These are phyloP conservation scores for Mycena kentingensis DNA, from an alignment of 768 basidiomycete species.

Conservation along the genomic window DNA sequence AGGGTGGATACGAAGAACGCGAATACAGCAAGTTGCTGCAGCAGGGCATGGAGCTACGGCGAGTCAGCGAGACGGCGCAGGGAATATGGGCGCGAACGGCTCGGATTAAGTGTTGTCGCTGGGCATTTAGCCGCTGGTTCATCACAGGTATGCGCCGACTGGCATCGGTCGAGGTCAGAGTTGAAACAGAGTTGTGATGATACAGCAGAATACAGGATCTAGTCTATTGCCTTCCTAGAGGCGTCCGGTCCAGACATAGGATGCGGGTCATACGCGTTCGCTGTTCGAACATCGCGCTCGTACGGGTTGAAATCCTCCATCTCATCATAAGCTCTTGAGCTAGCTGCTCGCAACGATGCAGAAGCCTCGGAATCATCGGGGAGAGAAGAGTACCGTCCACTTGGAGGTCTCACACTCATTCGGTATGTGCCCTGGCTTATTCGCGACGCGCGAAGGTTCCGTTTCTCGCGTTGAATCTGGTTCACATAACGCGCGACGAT, in stretches of 20 bases:
- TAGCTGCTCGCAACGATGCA: conserved; percentile 16
- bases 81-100: conserved; percentile 46
- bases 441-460: conserved; percentile 39
- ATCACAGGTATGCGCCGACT: conserved; percentile 32
- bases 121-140: conserved; percentile 63
- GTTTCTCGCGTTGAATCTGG: conserved; percentile 53
- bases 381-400: conserved; percentile 30
- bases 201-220: too few relatives aligned
- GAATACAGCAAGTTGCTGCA: conserved; percentile 72
- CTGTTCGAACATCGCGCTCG: conserved; percentile 8
- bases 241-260: too few relatives aligned
- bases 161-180: conserved; percentile 11
- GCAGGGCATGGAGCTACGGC: conserved; percentile 63
- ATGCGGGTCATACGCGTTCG: not conserved
- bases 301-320: conserved; percentile 43
- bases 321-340: conserved; percentile 16
- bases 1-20: conserved; percentile 80
- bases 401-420: conserved; percentile 28
- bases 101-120: conserved; percentile 69
- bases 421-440: conserved; percentile 38
- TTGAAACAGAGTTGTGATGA: not conserved
- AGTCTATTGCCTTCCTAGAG: too few relatives aligned
- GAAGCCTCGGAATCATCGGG: conserved; percentile 20
- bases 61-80: conserved; percentile 14
- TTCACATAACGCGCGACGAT: conserved; percentile 57